Percentiles rank a stretch among this genome's conserved stretches.
Conservation (phyloP, 352 stramenopile species). For the Phytophthora chlamydospora region DNA sequence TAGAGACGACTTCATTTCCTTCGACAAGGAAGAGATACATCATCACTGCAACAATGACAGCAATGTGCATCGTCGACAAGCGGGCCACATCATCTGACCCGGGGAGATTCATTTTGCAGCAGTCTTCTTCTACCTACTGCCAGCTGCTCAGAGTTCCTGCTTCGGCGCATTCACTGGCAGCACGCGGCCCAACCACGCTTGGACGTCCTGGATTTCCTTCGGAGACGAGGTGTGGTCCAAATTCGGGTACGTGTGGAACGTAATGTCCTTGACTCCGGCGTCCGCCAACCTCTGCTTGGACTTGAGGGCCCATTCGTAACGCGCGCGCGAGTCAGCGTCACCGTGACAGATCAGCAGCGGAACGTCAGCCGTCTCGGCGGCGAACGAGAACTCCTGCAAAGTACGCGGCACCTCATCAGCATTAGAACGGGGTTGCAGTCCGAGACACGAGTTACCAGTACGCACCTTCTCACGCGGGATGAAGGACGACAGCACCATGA, state of each 20-base stretch:
- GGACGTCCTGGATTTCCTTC: constrained; percentile 62
- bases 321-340: constrained; percentile 56
- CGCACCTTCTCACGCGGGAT: constrained; percentile 59
- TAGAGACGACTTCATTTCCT: too few species aligned
- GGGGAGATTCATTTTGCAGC: constrained; percentile 1
- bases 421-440: not conserved
- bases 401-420: not conserved
- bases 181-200: constrained; percentile 54
- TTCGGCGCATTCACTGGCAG: constrained; percentile 32
- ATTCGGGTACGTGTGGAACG: constrained; percentile 64
- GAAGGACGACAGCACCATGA: constrained; percentile 76
- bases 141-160: constrained; percentile 12
- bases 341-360: constrained; percentile 78
- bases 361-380: constrained; percentile 51
- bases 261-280: constrained; percentile 55
- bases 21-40: too few species aligned
- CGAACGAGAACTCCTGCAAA: constrained; percentile 46
- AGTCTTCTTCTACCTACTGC: not conserved
- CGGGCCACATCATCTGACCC: too few species aligned
- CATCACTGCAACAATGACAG: too few species aligned
- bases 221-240: constrained; percentile 61
- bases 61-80: too few species aligned
- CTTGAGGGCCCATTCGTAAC: constrained; percentile 48
- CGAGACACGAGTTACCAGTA: not conserved
- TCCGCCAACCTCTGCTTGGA: constrained; percentile 52